These are phyloP conservation scores for Ophiosphaerella korrae DNA, from an alignment of 2,329 filamentous ascomycete genomes.

Conservation along the genomic window DNA sequence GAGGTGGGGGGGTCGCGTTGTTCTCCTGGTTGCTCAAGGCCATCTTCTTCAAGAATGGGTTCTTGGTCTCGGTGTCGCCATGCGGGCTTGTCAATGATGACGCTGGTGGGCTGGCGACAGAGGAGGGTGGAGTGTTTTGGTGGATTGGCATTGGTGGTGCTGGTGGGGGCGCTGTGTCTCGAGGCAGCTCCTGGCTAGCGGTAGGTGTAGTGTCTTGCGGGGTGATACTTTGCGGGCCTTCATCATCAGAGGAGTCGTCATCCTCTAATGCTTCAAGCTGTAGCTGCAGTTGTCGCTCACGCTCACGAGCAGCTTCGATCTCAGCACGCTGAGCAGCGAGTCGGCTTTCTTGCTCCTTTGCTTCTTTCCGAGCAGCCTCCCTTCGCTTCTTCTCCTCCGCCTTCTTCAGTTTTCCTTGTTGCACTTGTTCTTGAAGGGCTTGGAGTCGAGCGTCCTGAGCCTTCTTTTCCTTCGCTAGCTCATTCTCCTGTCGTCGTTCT, in stretches of 20 bases:
- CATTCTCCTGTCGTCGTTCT: conserved; percentile 76
- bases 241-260: conserved; percentile 71
- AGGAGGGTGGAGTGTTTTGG: conserved; percentile 55
- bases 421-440: conserved; percentile 91
- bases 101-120: conserved; percentile 52
- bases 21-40: conserved; percentile 67
- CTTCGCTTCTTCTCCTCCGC: conserved; percentile 93
- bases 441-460: conserved; percentile 82
- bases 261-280: conserved; percentile 82
- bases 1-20: conserved; percentile 49
- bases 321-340: conserved; percentile 86
- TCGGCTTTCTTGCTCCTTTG: conserved; percentile 85
- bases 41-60: conserved; percentile 93
- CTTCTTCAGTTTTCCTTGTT: conserved; percentile 91
- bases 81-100: conserved; percentile 56
- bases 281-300: conserved; percentile 85
- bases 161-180: conserved; percentile 53
- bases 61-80: conserved; percentile 79
- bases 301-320: conserved; percentile 87
- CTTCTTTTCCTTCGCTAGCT: conserved; percentile 78
- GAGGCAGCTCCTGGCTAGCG: conserved; percentile 60
- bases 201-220: conserved; percentile 65
- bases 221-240: conserved; percentile 73
- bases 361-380: conserved; percentile 83
- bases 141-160: conserved; percentile 49